Conservation (phyloP, 495 filamentous ascomycete species). For the Penicillium manginii region DNA sequence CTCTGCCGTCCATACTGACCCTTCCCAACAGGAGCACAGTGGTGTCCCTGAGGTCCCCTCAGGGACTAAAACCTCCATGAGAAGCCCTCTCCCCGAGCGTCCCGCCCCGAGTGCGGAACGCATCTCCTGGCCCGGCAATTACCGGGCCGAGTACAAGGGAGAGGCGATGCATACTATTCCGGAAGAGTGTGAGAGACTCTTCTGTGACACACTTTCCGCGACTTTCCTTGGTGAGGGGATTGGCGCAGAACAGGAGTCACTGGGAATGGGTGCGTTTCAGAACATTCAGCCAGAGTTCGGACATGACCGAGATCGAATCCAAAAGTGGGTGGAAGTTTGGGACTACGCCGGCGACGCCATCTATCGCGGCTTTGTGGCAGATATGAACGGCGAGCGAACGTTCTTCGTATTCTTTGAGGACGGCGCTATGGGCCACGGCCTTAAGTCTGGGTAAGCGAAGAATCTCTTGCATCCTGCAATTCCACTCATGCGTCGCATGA, state of each 20-base stretch:
- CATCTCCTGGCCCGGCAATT: conserved; percentile 41
- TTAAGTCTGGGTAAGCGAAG: conserved; percentile 80
- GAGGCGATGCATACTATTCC: conserved; percentile 93
- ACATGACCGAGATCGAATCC: conserved; percentile 45
- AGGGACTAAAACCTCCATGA: conserved; percentile 71
- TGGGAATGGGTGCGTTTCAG: conserved; percentile 72
- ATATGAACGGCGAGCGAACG: conserved; percentile 63
- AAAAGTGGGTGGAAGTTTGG: conserved; percentile 77
- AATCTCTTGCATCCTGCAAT: neutral
- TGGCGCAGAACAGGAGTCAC: conserved; percentile 63
- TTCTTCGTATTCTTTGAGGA: conserved; percentile 89
- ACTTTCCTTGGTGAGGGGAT: conserved; percentile 96
- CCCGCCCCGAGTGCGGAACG: conserved; percentile 64
- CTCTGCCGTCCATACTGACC: conserved; percentile 7
- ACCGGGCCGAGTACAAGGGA: conserved; percentile 62
- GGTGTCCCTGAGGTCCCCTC: conserved; percentile 97
- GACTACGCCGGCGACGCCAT: conserved; percentile 82
- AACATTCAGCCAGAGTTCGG: conserved; percentile 33
- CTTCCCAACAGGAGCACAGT: conserved; percentile 72
- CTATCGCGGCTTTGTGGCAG: conserved; percentile 82
- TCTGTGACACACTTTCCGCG: conserved; percentile 89
- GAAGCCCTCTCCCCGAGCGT: conserved; percentile 82
- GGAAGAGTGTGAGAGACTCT: conserved; percentile 99
- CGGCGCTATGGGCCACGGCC: conserved; percentile 65
- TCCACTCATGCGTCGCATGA: neutral